Evolutionary conservation across 768 basidiomycete species (phyloP).

Genomic region (Tulasnella sp.): DNA sequence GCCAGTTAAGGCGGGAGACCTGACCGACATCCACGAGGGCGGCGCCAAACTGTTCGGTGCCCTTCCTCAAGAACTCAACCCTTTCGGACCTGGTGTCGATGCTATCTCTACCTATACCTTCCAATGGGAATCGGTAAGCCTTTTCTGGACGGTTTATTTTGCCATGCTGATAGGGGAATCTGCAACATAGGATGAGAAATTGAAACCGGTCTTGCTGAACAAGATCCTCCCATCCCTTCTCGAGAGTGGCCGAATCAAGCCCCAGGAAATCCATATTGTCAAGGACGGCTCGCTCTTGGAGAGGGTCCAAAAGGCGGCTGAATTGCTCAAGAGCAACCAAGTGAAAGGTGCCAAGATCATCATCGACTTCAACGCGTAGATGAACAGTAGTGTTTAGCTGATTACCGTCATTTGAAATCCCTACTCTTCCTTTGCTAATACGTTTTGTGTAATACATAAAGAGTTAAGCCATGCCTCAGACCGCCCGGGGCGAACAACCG

Average conservation of each 20-base stretch:
- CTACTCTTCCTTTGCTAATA: too few species aligned
- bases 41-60: neutral
- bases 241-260: neutral
- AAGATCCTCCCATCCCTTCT: slow-evolving; percentile 3
- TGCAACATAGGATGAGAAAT: neutral
- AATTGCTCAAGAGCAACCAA: neutral
- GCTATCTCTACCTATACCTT: neutral
- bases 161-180: neutral
- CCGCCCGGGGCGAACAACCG: too few species aligned
- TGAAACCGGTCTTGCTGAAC: neutral
- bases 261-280: neutral
- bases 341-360: slow-evolving; percentile 2
- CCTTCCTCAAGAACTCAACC: neutral
- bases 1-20: slow-evolving; percentile 30
- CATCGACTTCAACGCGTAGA: neutral
- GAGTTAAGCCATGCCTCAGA: too few species aligned
- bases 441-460: too few species aligned
- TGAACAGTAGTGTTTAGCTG: neutral
- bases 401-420: too few species aligned
- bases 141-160: neutral
- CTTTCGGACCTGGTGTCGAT: neutral
- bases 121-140: slow-evolving; percentile 11
- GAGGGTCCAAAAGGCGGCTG: neutral
- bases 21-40: slow-evolving; percentile 26
- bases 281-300: neutral